Evolutionary conservation across 805 yeast species (phyloP), one percentile per base, ranked within the genome.

Genomic region (Nakazawaea peltata): DNA sequence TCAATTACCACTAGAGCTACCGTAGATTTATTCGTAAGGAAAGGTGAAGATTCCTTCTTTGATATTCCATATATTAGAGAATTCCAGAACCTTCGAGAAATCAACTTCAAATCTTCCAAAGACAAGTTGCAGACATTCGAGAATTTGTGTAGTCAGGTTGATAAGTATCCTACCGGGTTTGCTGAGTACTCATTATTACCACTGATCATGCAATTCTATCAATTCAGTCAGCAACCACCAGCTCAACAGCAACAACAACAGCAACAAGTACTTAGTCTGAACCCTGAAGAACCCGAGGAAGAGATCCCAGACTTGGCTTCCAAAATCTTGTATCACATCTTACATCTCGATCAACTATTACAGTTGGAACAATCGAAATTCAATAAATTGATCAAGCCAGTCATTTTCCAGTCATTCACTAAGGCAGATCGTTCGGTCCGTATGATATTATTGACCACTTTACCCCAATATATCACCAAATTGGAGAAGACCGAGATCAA

Each of bases 401-500:
- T 77, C 0, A 65, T 87, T n/a, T 62, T 82, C 24, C 61, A 68
- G 27, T 67, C 81, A 17, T 88, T 76, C 49, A 49, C 71, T 2
- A 58, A 77, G 14, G 71, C 81, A 10, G 96, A 90, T 55, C 67
- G 97, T 42, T 75, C 87, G 1, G 66, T 86, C 3, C 64, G 97
- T 37, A 66, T 86, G 46, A 65, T 78, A n/a, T 58, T 92, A 19
- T 63, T 90, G 39, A 73, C 74, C 15, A 61, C 74, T 30, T 57
- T 90, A 37, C 78, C 87, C 0, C 53, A 61, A 12, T 74, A 71
- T 41, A 62, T 75, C 19, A 61, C 60, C 1, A 54, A 55, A 25
- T 53, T 86, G 16, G 63, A 74, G 2, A 74, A 73, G 26, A 56
- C 69, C 29, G 85, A 81, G 21, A 71, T 88, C 4, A 80, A 80